phyloP scores from a whole-genome alignment of 1,284 basidiomycete genomes.

The Calocybe gambosa region DNA sequence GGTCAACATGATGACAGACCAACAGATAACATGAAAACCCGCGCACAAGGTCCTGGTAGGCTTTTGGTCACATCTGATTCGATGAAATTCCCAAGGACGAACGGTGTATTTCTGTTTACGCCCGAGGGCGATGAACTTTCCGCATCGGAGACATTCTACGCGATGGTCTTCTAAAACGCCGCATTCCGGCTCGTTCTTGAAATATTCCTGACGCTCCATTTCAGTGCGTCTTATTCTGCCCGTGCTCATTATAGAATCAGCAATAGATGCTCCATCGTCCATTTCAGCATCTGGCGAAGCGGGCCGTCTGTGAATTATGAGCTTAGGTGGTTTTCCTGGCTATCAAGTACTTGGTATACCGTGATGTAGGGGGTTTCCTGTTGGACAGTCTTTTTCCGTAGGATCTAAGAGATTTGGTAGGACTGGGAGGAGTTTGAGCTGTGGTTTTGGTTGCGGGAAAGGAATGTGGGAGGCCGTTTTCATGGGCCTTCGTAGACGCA shows the following conservation, averaged over 20 bases:
- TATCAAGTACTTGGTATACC: constrained; percentile 3
- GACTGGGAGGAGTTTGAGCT: constrained; percentile 15
- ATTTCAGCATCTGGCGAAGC: constrained; percentile 29
- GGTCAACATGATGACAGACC: constrained; percentile 15
- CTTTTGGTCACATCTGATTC: constrained; percentile 42
- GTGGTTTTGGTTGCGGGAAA: constrained; percentile 20
- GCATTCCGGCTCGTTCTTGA: constrained; percentile 52
- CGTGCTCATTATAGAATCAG: constrained; percentile 37
- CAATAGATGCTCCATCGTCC: constrained; percentile 42
- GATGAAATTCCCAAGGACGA: constrained; percentile 52
- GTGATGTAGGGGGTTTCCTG: constrained; percentile 22
- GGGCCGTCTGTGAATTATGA: constrained; percentile 13
- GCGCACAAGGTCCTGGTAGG: constrained; percentile 8
- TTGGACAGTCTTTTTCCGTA: constrained; percentile 18
- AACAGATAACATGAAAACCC: constrained; percentile 15
- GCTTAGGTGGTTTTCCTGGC: not conserved
- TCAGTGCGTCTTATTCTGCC: constrained; percentile 46
- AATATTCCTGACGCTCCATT: constrained; percentile 53
- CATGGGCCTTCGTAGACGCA: constrained; percentile 21
- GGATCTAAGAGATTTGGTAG: constrained; percentile 4
- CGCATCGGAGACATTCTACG: constrained; percentile 50
- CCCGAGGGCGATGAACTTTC: constrained; percentile 48
- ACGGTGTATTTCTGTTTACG: constrained; percentile 47
- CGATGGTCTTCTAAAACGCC: constrained; percentile 46
- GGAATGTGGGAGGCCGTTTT: constrained; percentile 23